phyloP scores from a whole-genome alignment of 306 rosid genomes.

The Vigna radiata region DNA sequence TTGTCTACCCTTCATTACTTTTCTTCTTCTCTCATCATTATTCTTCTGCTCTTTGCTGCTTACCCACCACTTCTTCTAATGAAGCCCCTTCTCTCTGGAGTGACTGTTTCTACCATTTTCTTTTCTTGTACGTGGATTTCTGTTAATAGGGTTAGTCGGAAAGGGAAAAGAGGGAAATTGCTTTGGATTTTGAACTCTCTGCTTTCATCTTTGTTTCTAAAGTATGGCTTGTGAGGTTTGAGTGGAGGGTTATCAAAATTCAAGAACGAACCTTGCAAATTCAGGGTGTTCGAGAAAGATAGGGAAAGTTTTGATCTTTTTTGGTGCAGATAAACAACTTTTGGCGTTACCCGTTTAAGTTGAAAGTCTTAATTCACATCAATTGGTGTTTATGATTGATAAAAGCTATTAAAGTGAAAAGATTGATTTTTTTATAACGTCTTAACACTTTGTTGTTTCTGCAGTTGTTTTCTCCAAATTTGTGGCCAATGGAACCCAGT shows the following conservation, averaged over 20 bases:
- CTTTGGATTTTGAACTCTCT: slow-evolving; percentile 30
- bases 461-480: slow-evolving; percentile 52
- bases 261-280: slow-evolving; percentile 17
- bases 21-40: slow-evolving; percentile 11
- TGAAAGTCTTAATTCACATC: slow-evolving; percentile 19
- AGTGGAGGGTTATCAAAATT: not conserved
- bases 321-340: not conserved
- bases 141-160: slow-evolving; percentile 1
- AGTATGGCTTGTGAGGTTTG: slow-evolving; percentile 12
- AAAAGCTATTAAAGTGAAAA: not conserved
- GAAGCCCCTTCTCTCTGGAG: slow-evolving; percentile 17
- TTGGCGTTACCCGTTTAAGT: slow-evolving; percentile 18
- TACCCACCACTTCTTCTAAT: not conserved
- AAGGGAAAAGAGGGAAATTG: not conserved
- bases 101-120: slow-evolving; percentile 4
- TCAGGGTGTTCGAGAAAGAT: slow-evolving; percentile 10
- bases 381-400: not conserved
- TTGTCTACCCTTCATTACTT: slow-evolving; percentile 27
- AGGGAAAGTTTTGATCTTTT: slow-evolving; percentile 39
- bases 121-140: slow-evolving; percentile 24
- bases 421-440: slow-evolving; percentile 30
- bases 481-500: slow-evolving; percentile 58
- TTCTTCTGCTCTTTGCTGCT: not conserved
- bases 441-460: slow-evolving; percentile 36
- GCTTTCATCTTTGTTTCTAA: slow-evolving; percentile 21